These are phyloP conservation scores for Myxozyma nipponensis DNA, from an alignment of 805 yeast species.

Conservation along the genomic window DNA sequence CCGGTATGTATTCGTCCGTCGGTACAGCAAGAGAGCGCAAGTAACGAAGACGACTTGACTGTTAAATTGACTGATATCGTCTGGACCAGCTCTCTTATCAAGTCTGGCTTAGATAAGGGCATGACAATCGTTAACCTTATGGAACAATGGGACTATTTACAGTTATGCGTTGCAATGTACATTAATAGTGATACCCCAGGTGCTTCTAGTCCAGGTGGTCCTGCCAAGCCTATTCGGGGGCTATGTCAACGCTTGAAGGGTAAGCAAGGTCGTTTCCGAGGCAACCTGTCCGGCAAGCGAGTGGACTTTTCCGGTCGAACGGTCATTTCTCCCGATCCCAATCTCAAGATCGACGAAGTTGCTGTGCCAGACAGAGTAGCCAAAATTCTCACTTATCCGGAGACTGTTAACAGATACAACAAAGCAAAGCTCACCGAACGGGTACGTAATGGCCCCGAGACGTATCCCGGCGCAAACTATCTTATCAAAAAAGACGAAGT, in stretches of 20 bases:
- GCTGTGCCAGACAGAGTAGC: conserved; percentile 98
- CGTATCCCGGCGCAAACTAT: conserved; percentile 96
- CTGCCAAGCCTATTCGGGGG: conserved; percentile 76
- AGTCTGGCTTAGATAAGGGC: conserved; percentile 94
- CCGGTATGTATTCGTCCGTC: conserved; percentile 99
- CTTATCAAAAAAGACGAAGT: conserved; percentile 71
- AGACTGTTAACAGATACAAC: conserved; percentile 85
- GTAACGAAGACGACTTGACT: conserved; percentile 96
- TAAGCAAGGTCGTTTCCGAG: conserved; percentile 98
- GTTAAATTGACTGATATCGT: conserved; percentile 94
- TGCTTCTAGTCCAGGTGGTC: conserved; percentile 45
- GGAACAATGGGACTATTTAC: conserved; percentile 99
- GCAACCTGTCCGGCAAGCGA: conserved; percentile 95
- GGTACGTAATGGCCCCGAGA: conserved; percentile 77
- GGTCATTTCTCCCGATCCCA: conserved; percentile 98
- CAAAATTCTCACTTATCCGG: conserved; percentile 92
- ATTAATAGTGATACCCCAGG: conserved; percentile 94
- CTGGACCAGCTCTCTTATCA: conserved; percentile 90
- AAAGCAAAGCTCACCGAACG: conserved; percentile 68
- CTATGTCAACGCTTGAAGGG: conserved; percentile 97
- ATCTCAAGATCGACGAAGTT: conserved; percentile 88
- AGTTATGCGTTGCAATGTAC: conserved; percentile 93
- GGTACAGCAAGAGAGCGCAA: conserved; percentile 87
- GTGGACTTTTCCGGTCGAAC: conserved; percentile 98
- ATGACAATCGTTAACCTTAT: conserved; percentile 86